Percentiles rank a stretch among this genome's conserved stretches.
These are phyloP conservation scores for Aspergillus ochraceus DNA, from an alignment of 2,329 filamentous ascomycete species.

Conservation along the genomic window DNA sequence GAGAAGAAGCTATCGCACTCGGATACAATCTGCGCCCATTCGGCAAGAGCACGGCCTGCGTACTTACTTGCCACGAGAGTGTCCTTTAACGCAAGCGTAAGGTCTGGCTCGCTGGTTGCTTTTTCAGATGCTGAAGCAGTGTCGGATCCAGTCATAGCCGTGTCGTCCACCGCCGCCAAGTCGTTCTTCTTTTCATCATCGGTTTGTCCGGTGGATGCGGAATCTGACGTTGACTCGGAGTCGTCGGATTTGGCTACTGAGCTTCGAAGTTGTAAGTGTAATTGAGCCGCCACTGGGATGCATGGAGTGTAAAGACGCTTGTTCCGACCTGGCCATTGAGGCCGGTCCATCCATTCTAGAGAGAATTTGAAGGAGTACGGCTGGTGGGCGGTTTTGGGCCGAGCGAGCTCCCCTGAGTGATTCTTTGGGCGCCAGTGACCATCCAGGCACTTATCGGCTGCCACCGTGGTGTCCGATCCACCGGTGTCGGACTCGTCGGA, in stretches of 20 bases:
- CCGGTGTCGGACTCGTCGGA: conserved; percentile 37
- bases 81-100: conserved; percentile 22
- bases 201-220: conserved; percentile 17
- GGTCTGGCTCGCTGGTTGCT: conserved; percentile 7
- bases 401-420: conserved; percentile 25
- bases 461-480: conserved; percentile 25
- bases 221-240: conserved; percentile 26
- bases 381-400: conserved; percentile 49
- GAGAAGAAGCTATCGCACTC: conserved; percentile 67
- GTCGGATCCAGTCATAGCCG: neutral
- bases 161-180: conserved; percentile 5
- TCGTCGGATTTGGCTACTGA: conserved; percentile 25
- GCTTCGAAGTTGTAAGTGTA: conserved; percentile 49
- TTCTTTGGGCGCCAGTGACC: conserved; percentile 24
- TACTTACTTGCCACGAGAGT: conserved; percentile 53
- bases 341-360: conserved; percentile 62
- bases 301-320: conserved; percentile 56
- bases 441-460: conserved; percentile 29
- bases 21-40: conserved; percentile 62
- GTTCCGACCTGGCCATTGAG: conserved; percentile 51
- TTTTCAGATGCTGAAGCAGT: conserved; percentile 7
- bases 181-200: conserved; percentile 15
- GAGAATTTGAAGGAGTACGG: conserved; percentile 67
- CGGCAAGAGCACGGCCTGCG: conserved; percentile 62
- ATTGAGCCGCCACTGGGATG: conserved; percentile 57